phyloP scores from a whole-genome alignment of 805 yeast species.

The Schwanniomyces pseudopolymorphus region DNA sequence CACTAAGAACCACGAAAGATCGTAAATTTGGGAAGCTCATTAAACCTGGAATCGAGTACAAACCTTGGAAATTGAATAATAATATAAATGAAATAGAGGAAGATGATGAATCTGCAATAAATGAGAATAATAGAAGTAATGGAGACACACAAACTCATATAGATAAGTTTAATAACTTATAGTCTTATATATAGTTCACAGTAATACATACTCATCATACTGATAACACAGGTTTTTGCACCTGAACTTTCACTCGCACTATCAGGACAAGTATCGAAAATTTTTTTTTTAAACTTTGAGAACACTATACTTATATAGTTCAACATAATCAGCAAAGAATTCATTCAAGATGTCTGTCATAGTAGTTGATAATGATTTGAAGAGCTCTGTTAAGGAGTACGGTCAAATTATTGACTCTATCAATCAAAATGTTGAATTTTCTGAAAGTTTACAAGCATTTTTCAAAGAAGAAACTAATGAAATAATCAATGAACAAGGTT shows the following conservation, averaged over 20 bases:
- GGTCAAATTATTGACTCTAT: slow-evolving; percentile 37
- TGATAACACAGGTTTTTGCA: not conserved
- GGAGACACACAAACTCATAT: not conserved
- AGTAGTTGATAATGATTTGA: slow-evolving; percentile 43
- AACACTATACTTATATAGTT: not conserved
- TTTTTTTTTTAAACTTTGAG: slow-evolving; percentile 4
- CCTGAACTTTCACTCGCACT: not conserved
- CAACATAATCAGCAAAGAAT: not conserved
- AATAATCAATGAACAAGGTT: slow-evolving; percentile 25
- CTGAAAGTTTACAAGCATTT: slow-evolving; percentile 22
- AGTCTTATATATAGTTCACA: not conserved
- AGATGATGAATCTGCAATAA: not conserved
- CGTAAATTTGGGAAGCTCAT: not conserved
- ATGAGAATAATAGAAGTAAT: not conserved
- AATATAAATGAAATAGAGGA: not conserved
- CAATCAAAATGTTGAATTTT: slow-evolving; percentile 25
- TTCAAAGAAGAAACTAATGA: slow-evolving; percentile 20
- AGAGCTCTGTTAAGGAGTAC: slow-evolving; percentile 40
- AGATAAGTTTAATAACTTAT: slow-evolving; percentile 4
- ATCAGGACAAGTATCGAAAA: slow-evolving; percentile 5
- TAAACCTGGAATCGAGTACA: not conserved
- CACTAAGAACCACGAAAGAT: slow-evolving; percentile 14
- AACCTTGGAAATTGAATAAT: not conserved
- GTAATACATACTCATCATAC: not conserved
- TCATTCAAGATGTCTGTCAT: slow-evolving; percentile 26